Base-by-base conservation (phyloP, 2,329 filamentous ascomycete genomes). In the Beauveria rudraprayagi region DNA sequence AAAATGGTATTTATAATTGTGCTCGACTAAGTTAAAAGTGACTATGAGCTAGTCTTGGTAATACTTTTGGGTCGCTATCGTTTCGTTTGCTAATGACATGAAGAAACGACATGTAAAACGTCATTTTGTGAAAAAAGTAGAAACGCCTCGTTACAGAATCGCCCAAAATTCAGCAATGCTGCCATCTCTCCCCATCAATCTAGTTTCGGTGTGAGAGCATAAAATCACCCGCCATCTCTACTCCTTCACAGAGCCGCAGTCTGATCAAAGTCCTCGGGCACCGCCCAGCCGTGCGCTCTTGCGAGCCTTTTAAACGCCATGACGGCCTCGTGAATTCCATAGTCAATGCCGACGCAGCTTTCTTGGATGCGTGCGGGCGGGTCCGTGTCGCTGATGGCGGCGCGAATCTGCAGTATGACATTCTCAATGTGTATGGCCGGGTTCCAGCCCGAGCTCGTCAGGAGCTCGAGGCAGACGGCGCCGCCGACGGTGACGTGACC, bases 401-500 rank as follows among this genome's bases (percentile, higher is more conserved):
- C 76, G 24, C 89, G 86, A 26, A 97, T 86, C 71, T 95, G 90
- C 28, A 96, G 71, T 16, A 97, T 76, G 3, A 96, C 86, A 56
- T 85, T 88, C 70, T 96, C 92, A 65, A 96, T 86, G 19, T 83
- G 85, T 56, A 81, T 84, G 1, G 83, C 86, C 0, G 89, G 85
- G 24, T 81, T 85, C 92, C 92, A 97, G 28, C 92, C 92, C 7
- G 84, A 83, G 71, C 87, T 91, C 1, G 92, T 96, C 64, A 96
- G 79, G 5, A 94, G 79, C 72, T 94, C 87, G 85, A 95, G 92
- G 72, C 83, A 86, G 75, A 97, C 84, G 1, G 92, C 90, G 1
- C 92, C 92, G 26, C 92, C 92, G 1, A 80, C 76, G 0, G 92
- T 96, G 63, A 97, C 87, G 70, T 96, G 90, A 0, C 92, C 92